These are phyloP conservation scores for Primulina eburnea DNA, from an alignment of 257 asterid species.

Conservation along the genomic window DNA sequence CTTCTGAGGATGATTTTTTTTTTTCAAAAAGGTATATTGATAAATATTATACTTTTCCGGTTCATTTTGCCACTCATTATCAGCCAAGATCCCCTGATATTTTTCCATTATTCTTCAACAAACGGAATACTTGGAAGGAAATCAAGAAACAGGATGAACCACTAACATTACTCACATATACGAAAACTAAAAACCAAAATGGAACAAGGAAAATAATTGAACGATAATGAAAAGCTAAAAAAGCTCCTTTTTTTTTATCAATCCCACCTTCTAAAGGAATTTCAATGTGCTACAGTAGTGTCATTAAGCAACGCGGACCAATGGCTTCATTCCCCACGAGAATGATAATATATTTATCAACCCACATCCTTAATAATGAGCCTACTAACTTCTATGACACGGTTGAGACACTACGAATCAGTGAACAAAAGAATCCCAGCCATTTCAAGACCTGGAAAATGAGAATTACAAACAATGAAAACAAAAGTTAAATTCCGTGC, in stretches of 20 bases:
- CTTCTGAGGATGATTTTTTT: neutral
- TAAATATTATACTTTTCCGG: neutral
- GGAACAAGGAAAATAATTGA: neutral
- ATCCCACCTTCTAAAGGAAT: neutral
- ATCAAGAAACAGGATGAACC: neutral
- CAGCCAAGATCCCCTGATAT: neutral
- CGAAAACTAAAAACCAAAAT: neutral
- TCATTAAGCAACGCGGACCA: neutral
- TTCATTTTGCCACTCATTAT: neutral
- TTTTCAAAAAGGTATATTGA: no score
- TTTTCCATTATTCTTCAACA: neutral
- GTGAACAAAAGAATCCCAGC: neutral
- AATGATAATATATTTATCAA: neutral
- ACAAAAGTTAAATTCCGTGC: neutral
- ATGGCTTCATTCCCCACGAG: neutral
- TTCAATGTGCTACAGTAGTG: neutral
- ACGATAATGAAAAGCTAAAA: neutral
- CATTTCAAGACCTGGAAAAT: neutral
- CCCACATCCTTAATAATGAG: neutral
- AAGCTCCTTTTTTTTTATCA: neutral
- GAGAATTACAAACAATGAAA: neutral
- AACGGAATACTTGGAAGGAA: neutral
- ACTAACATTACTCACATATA: no score
- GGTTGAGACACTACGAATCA: neutral
- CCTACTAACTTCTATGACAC: neutral